A percentile compares a stretch with the other conserved stretches of the same genome.
Conservation (phyloP, 371 early-diverging fungal genomes). For the Cokeromyces recurvatus region DNA sequence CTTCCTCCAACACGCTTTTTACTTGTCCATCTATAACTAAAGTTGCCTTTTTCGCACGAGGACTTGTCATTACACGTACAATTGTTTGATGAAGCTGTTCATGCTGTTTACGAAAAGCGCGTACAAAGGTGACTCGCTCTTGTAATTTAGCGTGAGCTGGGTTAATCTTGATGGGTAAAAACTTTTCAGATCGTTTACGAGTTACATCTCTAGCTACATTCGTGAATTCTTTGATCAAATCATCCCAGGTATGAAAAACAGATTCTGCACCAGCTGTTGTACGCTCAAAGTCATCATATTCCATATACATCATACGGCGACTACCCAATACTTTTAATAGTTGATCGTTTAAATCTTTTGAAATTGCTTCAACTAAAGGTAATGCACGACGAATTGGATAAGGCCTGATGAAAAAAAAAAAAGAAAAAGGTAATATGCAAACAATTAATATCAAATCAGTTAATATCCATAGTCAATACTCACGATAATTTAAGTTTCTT, state of each 20-base stretch:
- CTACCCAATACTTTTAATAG: slow-evolving; percentile 82
- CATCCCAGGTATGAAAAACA: slow-evolving; percentile 94
- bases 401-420: slow-evolving; percentile 41
- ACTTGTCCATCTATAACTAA: slow-evolving; percentile 49
- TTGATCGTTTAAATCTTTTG: slow-evolving; percentile 91
- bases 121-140: slow-evolving; percentile 88
- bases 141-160: slow-evolving; percentile 90
- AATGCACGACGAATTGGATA: slow-evolving; percentile 95
- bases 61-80: slow-evolving; percentile 82
- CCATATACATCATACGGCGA: slow-evolving; percentile 91
- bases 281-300: slow-evolving; percentile 81
- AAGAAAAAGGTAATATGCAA: not conserved
- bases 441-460: not conserved
- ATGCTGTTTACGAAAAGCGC: slow-evolving; percentile 91
- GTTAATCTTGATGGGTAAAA: slow-evolving; percentile 91
- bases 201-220: slow-evolving; percentile 94
- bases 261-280: slow-evolving; percentile 81
- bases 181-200: slow-evolving; percentile 90
- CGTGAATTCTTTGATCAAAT: slow-evolving; percentile 91
- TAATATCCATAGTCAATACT: no score
- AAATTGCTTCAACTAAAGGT: slow-evolving; percentile 92
- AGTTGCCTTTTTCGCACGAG: slow-evolving; percentile 52
- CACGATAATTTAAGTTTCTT: slow-evolving; percentile 93
- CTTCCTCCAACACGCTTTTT: slow-evolving; percentile 49
- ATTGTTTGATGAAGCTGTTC: slow-evolving; percentile 95